These are phyloP conservation scores for Amylostereum areolatum DNA, from an alignment of 1,284 basidiomycete genomes.

Conservation along the genomic window DNA sequence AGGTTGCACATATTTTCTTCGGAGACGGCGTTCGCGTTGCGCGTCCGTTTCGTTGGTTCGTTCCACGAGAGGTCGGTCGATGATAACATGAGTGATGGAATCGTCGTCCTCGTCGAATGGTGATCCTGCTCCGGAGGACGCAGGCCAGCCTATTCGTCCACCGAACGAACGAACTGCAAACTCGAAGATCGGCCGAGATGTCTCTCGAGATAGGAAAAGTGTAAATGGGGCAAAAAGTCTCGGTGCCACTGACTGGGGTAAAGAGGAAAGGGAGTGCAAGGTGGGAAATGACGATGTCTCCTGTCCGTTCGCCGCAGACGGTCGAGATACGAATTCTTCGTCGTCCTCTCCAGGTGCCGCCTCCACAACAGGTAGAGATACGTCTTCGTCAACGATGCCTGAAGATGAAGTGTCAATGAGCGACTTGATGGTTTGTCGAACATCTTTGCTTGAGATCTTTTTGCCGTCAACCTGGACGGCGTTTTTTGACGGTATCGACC, in stretches of 20 bases:
- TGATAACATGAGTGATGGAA: slow-evolving; percentile 92
- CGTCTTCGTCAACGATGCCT: slow-evolving; percentile 27
- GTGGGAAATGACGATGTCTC: slow-evolving; percentile 64
- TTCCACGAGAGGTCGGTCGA: slow-evolving; percentile 77
- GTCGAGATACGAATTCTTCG: slow-evolving; percentile 66
- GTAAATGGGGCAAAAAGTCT: slow-evolving; percentile 83
- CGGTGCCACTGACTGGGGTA: slow-evolving; percentile 46
- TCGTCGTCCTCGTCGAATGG: slow-evolving; percentile 70
- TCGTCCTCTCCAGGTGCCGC: slow-evolving; percentile 29
- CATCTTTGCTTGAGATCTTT: slow-evolving; percentile 61
- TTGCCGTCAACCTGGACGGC: slow-evolving; percentile 48
- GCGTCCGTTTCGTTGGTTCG: slow-evolving; percentile 46
- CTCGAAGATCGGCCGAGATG: slow-evolving; percentile 89
- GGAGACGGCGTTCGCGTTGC: slow-evolving; percentile 56
- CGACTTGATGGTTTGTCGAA: slow-evolving; percentile 68
- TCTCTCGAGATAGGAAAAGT: slow-evolving; percentile 95
- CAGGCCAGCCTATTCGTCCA: slow-evolving; percentile 86
- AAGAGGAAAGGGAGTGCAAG: slow-evolving; percentile 64
- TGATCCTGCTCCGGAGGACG: slow-evolving; percentile 80
- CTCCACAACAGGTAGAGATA: slow-evolving; percentile 32
- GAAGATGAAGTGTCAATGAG: slow-evolving; percentile 35
- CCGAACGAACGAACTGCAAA: slow-evolving; percentile 93
- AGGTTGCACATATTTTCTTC: slow-evolving; percentile 90
- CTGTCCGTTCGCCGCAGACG: slow-evolving; percentile 56
- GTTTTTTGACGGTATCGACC: slow-evolving; percentile 30